Percentiles rank a stretch among this genome's conserved stretches.
Conservation (phyloP, 495 filamentous ascomycete species). For the Tricharina praecox region DNA sequence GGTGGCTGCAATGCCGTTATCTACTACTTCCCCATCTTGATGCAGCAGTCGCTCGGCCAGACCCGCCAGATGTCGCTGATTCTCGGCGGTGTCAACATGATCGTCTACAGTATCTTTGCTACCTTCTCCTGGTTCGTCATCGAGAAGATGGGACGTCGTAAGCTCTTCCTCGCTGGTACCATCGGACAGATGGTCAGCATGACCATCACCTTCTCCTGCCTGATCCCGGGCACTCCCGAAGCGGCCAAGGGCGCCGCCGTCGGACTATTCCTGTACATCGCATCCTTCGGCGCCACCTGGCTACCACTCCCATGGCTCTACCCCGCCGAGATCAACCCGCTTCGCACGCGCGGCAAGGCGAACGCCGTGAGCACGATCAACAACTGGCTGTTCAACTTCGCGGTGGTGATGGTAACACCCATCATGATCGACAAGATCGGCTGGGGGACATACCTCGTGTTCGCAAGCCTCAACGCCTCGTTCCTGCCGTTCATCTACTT, state of each 20-base stretch:
- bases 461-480: constrained; percentile 48
- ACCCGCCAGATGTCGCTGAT: constrained; percentile 45
- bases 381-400: constrained; percentile 72
- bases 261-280: constrained; percentile 63
- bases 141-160: constrained; percentile 54
- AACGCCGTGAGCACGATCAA: constrained; percentile 60
- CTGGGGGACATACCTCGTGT: constrained; percentile 71
- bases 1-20: constrained; percentile 49
- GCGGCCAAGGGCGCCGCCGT: constrained; percentile 55
- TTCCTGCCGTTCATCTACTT: constrained; percentile 59
- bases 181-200: constrained; percentile 53
- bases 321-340: constrained; percentile 55
- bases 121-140: constrained; percentile 71
- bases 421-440: constrained; percentile 49
- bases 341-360: constrained; percentile 56
- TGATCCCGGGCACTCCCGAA: constrained; percentile 40
- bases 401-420: constrained; percentile 66
- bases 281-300: constrained; percentile 59
- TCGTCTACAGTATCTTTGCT: constrained; percentile 61
- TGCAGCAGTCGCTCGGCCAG: constrained; percentile 45
- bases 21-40: constrained; percentile 68
- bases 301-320: constrained; percentile 54
- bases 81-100: constrained; percentile 63
- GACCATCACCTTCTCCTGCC: constrained; percentile 55
- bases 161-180: constrained; percentile 52